Evolutionary conservation across 495 filamentous ascomycete genomes (phyloP).

Genomic region (Hypoxylon lenormandii): DNA sequence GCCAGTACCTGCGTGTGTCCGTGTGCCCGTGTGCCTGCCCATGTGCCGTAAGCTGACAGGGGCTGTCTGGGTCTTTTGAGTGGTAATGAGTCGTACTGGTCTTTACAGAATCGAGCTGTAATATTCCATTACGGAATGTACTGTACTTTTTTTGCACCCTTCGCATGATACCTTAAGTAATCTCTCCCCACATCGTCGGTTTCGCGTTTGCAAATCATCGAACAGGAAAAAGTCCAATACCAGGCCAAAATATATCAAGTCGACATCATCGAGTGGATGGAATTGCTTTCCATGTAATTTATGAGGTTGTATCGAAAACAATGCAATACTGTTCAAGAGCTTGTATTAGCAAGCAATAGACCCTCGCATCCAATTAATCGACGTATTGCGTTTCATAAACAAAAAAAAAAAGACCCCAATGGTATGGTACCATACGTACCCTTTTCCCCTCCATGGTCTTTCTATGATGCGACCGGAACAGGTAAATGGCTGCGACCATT

Average conservation of each 20-base stretch:
- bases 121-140: conserved; percentile 12
- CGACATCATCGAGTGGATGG: conserved; percentile 22
- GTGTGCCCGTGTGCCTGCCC: background rate
- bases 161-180: conserved; percentile 7
- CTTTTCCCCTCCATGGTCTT: conserved; percentile 6
- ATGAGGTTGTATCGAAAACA: conserved; percentile 16
- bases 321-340: conserved; percentile 29
- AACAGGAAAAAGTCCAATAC: conserved; percentile 2
- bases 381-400: conserved; percentile 18
- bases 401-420: conserved; percentile 8
- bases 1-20: conserved; percentile 17
- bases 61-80: conserved; percentile 34
- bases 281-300: conserved; percentile 40
- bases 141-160: conserved; percentile 38
- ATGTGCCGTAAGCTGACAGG: conserved; percentile 36
- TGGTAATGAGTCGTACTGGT: background rate
- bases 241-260: conserved; percentile 1
- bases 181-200: conserved; percentile 29
- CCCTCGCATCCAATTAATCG: conserved; percentile 16
- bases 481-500: background rate
- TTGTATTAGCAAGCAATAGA: conserved; percentile 18
- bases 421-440: background rate
- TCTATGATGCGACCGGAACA: conserved; percentile 14
- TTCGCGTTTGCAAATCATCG: conserved; percentile 40
- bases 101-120: conserved; percentile 19